Percentiles rank a stretch among this genome's conserved stretches.
Conservation (phyloP, 345 rosid genomes). For the Syzygium oleosum region DNA sequence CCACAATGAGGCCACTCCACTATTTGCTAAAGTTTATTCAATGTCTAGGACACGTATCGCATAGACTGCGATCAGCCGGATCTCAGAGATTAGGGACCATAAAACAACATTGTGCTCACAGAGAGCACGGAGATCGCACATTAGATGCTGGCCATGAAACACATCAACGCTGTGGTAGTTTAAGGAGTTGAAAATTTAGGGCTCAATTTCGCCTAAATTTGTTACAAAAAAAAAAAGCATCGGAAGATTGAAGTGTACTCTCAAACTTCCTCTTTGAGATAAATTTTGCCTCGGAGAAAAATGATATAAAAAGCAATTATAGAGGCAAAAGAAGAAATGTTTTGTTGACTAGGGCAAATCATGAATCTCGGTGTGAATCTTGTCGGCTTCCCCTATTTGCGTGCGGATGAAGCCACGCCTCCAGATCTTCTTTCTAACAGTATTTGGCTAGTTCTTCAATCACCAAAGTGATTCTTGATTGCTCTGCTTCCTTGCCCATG, state of each 20-base stretch:
- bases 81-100: neutral
- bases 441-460: neutral
- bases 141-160: slow-evolving; percentile 62
- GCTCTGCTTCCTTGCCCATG: slow-evolving; percentile 41
- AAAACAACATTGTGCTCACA: too few relatives aligned
- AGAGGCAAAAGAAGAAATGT: neutral
- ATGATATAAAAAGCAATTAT: neutral
- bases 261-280: neutral
- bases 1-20: neutral
- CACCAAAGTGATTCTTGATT: neutral
- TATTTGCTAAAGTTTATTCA: neutral
- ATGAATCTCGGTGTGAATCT: neutral
- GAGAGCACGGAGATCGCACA: slow-evolving; percentile 23
- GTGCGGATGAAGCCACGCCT: neutral
- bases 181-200: slow-evolving; percentile 61
- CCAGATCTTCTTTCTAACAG: neutral
- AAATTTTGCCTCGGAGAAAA: neutral
- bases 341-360: neutral
- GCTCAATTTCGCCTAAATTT: slow-evolving; percentile 44
- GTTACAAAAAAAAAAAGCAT: neutral
- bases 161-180: slow-evolving; percentile 66
- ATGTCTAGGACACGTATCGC: slow-evolving; percentile 25
- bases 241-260: neutral
- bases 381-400: neutral
- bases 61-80: slow-evolving; percentile 50